Conservation (phyloP, 176 grass and related monocot genomes). For the Triticum turgidum region DNA sequence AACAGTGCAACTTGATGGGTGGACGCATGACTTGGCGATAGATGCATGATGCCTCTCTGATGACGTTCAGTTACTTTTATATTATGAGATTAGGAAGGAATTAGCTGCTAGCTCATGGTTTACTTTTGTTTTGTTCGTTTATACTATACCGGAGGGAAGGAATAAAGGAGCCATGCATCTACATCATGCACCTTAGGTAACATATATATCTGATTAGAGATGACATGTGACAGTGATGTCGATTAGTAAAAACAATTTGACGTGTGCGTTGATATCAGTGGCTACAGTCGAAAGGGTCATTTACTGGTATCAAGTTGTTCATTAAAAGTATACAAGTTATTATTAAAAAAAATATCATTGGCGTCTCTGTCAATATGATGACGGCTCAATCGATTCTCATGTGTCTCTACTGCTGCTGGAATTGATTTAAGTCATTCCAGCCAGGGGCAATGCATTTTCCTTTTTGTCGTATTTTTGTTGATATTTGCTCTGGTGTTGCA, state of each 20-base stretch:
- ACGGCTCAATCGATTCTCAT: background rate
- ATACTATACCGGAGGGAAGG: background rate
- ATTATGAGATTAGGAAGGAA: background rate
- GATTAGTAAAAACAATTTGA: background rate
- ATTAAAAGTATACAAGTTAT: background rate
- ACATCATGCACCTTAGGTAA: background rate
- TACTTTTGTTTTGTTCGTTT: background rate
- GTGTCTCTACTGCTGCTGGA: background rate
- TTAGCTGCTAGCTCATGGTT: slow-evolving; percentile 3
- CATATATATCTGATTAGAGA: background rate
- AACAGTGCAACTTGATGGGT: background rate
- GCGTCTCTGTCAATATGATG: background rate
- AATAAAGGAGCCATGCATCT: slow-evolving; percentile 13
- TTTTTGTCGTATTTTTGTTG: background rate
- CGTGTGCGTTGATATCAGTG: background rate
- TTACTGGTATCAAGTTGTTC: background rate
- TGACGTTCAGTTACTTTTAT: background rate
- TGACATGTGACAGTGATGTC: background rate
- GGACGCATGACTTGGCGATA: background rate
- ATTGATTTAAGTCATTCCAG: background rate
- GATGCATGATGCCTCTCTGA: background rate
- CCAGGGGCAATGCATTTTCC: background rate
- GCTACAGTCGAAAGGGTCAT: background rate
- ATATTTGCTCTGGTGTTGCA: background rate
- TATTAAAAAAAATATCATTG: background rate